These are phyloP conservation scores for Magnolia changhungtana DNA, from an alignment of 164 flowering plant genomes.

Conservation along the genomic window DNA sequence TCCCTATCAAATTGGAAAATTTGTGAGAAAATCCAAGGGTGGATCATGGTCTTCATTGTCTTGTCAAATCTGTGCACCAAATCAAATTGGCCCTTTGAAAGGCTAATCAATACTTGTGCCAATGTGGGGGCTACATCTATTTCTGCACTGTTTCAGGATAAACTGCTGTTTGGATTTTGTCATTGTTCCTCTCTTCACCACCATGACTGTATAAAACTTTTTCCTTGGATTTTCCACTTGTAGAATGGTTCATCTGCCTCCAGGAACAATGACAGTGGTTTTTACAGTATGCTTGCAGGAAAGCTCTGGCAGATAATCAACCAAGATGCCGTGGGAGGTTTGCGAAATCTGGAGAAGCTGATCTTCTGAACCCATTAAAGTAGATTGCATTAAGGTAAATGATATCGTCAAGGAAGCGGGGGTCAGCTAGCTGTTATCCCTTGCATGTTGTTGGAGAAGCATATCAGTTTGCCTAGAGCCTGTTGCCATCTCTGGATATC, in stretches of 20 bases:
- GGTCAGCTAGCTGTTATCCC: background rate
- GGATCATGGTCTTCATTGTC: background rate
- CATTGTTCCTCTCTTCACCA: background rate
- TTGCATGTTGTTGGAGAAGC: background rate
- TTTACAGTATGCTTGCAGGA: conserved; percentile 98
- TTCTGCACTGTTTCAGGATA: background rate
- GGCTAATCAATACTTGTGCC: background rate
- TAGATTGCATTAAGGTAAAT: background rate
- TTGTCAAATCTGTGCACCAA: background rate
- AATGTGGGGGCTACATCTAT: background rate
- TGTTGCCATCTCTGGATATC: background rate
- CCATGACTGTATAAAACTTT: too few species aligned
- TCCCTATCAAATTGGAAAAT: too few species aligned
- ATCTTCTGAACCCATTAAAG: conserved; percentile 25
- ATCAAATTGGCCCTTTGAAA: background rate
- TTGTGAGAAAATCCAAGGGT: background rate
- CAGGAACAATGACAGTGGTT: background rate
- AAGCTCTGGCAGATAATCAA: conserved; percentile 95
- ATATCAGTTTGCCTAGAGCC: background rate
- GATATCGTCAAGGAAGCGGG: background rate
- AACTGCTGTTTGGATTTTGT: background rate
- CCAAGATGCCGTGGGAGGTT: conserved; percentile 98
- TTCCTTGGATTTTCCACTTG: background rate
- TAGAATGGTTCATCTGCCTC: background rate
- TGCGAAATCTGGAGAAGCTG: conserved; percentile 77